A percentile compares a stretch with the other conserved stretches of the same genome.
Conservation (phyloP, 2,329 filamentous ascomycete genomes). For the Lachnellula subtilissima region DNA sequence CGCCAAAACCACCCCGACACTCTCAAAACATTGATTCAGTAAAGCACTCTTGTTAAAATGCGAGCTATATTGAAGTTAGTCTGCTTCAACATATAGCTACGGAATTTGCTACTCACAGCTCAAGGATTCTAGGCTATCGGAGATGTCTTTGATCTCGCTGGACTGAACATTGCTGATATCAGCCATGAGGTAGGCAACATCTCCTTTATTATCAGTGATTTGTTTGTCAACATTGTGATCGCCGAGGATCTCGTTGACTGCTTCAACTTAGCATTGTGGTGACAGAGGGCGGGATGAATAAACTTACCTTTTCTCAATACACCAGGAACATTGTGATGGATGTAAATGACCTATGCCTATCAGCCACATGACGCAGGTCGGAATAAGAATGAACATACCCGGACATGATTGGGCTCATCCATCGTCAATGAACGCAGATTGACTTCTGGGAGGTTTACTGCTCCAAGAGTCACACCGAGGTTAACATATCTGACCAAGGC, state of each 20-base stretch:
- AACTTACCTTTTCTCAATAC: constrained; percentile 72
- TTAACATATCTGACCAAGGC: constrained; percentile 93
- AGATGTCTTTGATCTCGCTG: constrained; percentile 79
- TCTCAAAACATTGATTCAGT: constrained; percentile 21
- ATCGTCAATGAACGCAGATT: constrained; percentile 82
- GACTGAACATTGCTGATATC: constrained; percentile 85
- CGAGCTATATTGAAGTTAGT: constrained; percentile 28
- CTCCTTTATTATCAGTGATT: constrained; percentile 91
- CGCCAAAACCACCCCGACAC: background rate
- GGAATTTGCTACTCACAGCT: constrained; percentile 55
- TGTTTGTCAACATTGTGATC: constrained; percentile 99
- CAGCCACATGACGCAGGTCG: constrained; percentile 17
- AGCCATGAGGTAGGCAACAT: constrained; percentile 95
- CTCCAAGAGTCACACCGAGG: constrained; percentile 83
- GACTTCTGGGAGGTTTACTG: constrained; percentile 96
- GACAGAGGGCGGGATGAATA: background rate
- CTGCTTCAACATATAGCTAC: background rate
- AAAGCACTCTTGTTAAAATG: constrained; percentile 35
- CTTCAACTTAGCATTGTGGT: constrained; percentile 15
- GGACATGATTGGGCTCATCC: constrained; percentile 83
- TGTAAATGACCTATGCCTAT: constrained; percentile 69
- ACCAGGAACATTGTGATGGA: constrained; percentile 94
- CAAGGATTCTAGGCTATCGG: constrained; percentile 74
- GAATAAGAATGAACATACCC: constrained; percentile 45
- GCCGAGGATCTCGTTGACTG: constrained; percentile 89